Evolutionary conservation across 2,329 filamentous ascomycete species (phyloP).

Genomic region (Leptographium wingfieldii): DNA sequence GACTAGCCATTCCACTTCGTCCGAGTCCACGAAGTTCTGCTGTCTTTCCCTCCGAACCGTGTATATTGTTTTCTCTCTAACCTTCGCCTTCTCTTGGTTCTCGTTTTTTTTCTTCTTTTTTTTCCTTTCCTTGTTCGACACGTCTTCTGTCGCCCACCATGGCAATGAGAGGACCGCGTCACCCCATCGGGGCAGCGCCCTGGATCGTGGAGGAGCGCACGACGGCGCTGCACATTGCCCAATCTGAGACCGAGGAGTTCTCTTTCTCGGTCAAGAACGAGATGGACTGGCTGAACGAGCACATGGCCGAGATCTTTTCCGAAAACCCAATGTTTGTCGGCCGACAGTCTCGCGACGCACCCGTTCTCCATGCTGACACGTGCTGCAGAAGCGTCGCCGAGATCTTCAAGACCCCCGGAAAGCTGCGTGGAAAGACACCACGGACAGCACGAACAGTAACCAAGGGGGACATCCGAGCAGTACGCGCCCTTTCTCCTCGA

Average conservation of each 20-base stretch:
- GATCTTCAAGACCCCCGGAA: constrained; percentile 89
- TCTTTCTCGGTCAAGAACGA: constrained; percentile 86
- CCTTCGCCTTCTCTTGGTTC: background rate
- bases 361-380: background rate
- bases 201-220: constrained; percentile 82
- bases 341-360: background rate
- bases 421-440: constrained; percentile 70
- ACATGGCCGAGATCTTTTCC: constrained; percentile 90
- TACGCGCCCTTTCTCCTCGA: constrained; percentile 27
- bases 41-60: background rate
- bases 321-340: constrained; percentile 67
- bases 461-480: constrained; percentile 46
- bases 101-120: background rate
- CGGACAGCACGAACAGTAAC: constrained; percentile 53
- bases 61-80: background rate
- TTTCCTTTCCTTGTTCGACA: background rate
- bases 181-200: constrained; percentile 64
- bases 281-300: constrained; percentile 95
- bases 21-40: background rate
- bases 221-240: constrained; percentile 61
- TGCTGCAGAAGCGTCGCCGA: constrained; percentile 70
- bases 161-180: constrained; percentile 42
- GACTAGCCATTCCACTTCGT: background rate
- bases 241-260: constrained; percentile 84
- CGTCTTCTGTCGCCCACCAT: constrained; percentile 12